Evolutionary conservation across 305 asterid genomes (phyloP), one percentile per base, ranked within the genome.

Genomic region (Solanum hybrid): DNA sequence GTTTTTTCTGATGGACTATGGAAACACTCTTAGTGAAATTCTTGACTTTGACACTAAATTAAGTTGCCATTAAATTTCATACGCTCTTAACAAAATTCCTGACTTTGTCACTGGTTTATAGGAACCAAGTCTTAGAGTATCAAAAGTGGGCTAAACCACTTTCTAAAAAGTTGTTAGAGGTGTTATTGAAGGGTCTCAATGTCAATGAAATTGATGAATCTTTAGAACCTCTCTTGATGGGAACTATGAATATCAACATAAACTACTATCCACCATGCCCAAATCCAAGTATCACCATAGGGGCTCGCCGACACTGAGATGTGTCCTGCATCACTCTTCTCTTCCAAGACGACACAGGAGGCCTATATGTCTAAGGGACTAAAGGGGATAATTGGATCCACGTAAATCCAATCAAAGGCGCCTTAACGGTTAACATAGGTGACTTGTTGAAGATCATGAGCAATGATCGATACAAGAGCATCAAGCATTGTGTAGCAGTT

Each of bases 321-420:
- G 32, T 31, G 4, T 31, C 32, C 32, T 31, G 32, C 32, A 31
- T 31, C 32, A 31, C 32, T 31, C 32, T 31, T 0, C 32, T 31
- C 78, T 77, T 88, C 37, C 89, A 88, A 40, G 87, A 88, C 16
- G 76, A 88, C 24, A 78, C 42, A 0, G 89, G 89, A 5, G 87
- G 89, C 29, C 86, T 88, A 5, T 88, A 26, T 26, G 78, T 88
- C 9, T 77, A 64, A 31, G 88, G 88, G 34, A 86, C 26, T 14
- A 77, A 88, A 42, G 29, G 20, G 12, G 51, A 88, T n/a, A 78
- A 51, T 5, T 77, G 89, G 86, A 78, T 77, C 32, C 89, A 88
- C 7, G 78, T 77, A 32, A 17, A 38, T 46, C 86, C 89, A 1
- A 20, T 78, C 20, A 88, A 37, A 72, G 89, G 86, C 2, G 82